These are phyloP conservation scores for Letharia lupina DNA, from an alignment of 495 filamentous ascomycete species.

Conservation along the genomic window DNA sequence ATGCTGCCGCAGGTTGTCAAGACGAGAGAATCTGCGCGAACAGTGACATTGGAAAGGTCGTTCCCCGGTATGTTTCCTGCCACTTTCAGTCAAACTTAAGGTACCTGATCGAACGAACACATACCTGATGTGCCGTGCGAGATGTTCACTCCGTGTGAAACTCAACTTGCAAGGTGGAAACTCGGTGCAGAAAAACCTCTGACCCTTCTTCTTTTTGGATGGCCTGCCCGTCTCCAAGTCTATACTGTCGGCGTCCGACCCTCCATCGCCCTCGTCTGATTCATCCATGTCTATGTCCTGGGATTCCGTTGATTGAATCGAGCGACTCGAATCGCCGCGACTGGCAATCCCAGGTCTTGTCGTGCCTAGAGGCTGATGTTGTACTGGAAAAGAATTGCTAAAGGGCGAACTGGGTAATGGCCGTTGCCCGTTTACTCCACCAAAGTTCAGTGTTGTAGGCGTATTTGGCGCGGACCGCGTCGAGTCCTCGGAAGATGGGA, in stretches of 20 bases:
- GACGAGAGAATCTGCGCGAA: constrained; percentile 85
- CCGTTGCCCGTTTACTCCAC: constrained; percentile 46
- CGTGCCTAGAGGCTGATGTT: constrained; percentile 33
- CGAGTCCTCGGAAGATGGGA: constrained; percentile 27
- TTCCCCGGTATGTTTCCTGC: constrained; percentile 93
- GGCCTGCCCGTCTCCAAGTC: constrained; percentile 56
- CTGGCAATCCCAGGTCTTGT: constrained; percentile 35
- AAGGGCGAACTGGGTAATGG: constrained; percentile 54
- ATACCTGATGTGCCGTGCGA: constrained; percentile 88
- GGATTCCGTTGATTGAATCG: constrained; percentile 55
- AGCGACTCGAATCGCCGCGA: constrained; percentile 53
- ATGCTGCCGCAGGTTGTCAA: constrained; percentile 94
- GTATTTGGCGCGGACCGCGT: constrained; percentile 44
- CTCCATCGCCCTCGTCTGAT: constrained; percentile 55
- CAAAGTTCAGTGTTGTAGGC: constrained; percentile 54
- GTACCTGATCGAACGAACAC: constrained; percentile 19
- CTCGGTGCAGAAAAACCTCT: constrained; percentile 94
- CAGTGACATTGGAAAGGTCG: constrained; percentile 97
- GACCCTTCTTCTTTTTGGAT: constrained; percentile 91
- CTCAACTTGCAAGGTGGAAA: constrained; percentile 91
- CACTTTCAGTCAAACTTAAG: constrained; percentile 14
- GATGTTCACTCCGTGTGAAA: constrained; percentile 93
- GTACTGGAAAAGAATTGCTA: constrained; percentile 42
- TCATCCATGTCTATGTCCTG: constrained; percentile 73
- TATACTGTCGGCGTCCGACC: constrained; percentile 69